phyloP scores from a whole-genome alignment of 2,329 filamentous ascomycete species.

The Verticillium tricorpus region DNA sequence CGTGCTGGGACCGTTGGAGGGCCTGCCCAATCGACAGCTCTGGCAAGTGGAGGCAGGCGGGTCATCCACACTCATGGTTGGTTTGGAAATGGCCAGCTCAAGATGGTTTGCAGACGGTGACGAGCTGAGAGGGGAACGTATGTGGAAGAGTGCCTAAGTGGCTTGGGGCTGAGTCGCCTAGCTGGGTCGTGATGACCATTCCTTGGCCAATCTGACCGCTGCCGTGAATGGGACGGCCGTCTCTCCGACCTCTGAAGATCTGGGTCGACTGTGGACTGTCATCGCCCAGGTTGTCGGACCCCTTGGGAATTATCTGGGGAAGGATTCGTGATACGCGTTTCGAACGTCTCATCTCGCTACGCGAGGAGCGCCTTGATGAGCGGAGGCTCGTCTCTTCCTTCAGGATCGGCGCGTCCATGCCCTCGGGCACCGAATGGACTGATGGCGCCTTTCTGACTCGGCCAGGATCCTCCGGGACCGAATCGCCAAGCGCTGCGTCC shows the following conservation, averaged over 20 bases:
- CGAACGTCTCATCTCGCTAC: constrained; percentile 1
- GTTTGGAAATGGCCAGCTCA: background rate
- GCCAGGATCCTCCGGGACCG: background rate
- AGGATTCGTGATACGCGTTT: background rate
- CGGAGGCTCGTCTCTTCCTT: background rate
- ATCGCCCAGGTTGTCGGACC: background rate
- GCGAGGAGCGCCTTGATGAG: background rate
- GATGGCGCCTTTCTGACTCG: background rate
- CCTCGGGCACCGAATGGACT: background rate
- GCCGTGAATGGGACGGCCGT: background rate
- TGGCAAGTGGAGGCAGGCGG: background rate
- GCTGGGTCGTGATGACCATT: background rate
- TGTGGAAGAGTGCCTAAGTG: background rate
- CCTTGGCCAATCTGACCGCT: background rate
- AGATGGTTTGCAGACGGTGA: background rate
- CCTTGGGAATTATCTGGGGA: background rate
- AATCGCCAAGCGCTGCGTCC: background rate
- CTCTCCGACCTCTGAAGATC: background rate
- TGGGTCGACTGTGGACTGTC: background rate
- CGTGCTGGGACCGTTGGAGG: background rate
- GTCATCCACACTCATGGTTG: background rate
- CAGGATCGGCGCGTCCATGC: background rate
- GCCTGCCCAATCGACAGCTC: background rate
- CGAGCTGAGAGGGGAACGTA: background rate
- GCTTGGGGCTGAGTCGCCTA: constrained; percentile 3